Evolutionary conservation across 2,329 filamentous ascomycete species (phyloP).

Genomic region (Cladorrhinum sp.): DNA sequence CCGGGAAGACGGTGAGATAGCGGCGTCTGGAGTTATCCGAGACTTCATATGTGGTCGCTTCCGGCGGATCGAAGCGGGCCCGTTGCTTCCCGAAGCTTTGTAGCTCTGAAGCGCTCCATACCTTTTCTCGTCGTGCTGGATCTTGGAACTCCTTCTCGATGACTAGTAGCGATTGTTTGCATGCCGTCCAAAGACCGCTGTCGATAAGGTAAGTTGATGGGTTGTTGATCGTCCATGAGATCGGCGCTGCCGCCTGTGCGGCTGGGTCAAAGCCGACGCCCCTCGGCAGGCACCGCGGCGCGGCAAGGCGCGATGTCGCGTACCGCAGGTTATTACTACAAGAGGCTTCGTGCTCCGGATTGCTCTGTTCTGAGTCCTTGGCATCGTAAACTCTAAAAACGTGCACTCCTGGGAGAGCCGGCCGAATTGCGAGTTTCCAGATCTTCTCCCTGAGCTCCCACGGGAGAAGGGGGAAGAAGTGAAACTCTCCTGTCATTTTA

Average conservation of each 20-base stretch:
- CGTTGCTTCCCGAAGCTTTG: no score
- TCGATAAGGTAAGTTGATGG: slow-evolving; percentile 16
- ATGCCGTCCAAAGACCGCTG: slow-evolving; percentile 18
- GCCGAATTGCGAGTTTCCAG: slow-evolving; percentile 16
- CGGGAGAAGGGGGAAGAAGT: slow-evolving; percentile 11
- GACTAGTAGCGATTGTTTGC: slow-evolving; percentile 12
- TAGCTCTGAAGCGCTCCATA: not conserved
- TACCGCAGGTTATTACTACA: not conserved
- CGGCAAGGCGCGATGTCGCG: not conserved
- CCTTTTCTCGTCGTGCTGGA: slow-evolving; percentile 3
- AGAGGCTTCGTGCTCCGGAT: not conserved
- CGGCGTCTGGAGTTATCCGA: no score
- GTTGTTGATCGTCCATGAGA: slow-evolving; percentile 16
- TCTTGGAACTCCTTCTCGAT: slow-evolving; percentile 14
- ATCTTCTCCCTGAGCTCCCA: slow-evolving; percentile 13
- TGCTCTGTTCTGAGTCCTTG: not conserved
- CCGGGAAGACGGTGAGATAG: no score
- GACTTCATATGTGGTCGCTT: no score
- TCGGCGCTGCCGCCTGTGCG: slow-evolving; percentile 7
- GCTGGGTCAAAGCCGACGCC: not conserved
- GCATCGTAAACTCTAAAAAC: slow-evolving; percentile 8
- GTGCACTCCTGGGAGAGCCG: slow-evolving; percentile 16
- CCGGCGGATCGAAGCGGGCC: no score
- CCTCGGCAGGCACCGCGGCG: slow-evolving; percentile 11
- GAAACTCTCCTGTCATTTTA: slow-evolving; percentile 12